Base-by-base conservation (phyloP, 768 basidiomycete species). In the Phanerochaete carnosa region DNA sequence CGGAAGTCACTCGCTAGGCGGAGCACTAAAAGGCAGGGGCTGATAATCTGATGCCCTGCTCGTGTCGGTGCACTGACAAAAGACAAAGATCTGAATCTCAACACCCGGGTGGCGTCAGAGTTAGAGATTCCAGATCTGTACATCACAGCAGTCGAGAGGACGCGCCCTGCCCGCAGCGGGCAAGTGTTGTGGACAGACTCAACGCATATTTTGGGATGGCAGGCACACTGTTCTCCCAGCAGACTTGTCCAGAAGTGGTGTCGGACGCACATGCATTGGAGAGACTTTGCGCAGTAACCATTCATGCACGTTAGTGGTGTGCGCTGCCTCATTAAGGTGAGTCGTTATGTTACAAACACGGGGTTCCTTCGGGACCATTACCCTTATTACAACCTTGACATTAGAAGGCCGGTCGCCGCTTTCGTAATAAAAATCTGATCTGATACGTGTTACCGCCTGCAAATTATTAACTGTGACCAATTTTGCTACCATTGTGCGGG, bases 61-160 rank as follows among this genome's bases (percentile, higher is more conserved):
- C n/a, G n/a, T n/a, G n/a, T n/a, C n/a, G n/a, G n/a, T n/a, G n/a
- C n/a, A n/a, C n/a, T n/a, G n/a, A n/a, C n/a, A n/a, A n/a, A n/a
- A n/a, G n/a, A n/a, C n/a, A n/a, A n/a, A n/a, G n/a, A 59, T 59
- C 58, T 26, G 4, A n/a, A 59, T 53, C 50, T 59, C 32, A 50
- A 37, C 58, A 59, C 3, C 33, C 28, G 49, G 45, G 35, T 55
- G 54, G 54, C 54, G 54, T 55, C 54, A 55, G 54, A 26, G 54
- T 55, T 55, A 8, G 54, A 25, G 54, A 55, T 55, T 13, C 39
- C 54, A 55, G 54, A 55, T 55, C 54, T 35, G n/a, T n/a, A 35
- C 50, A n/a, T n/a, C n/a, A n/a, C n/a, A n/a, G n/a, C n/a, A n/a
- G n/a, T n/a, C n/a, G n/a, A n/a, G n/a, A n/a, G n/a, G n/a, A n/a